Conservation (phyloP, 306 rosid species). For the Cucumis melo region DNA sequence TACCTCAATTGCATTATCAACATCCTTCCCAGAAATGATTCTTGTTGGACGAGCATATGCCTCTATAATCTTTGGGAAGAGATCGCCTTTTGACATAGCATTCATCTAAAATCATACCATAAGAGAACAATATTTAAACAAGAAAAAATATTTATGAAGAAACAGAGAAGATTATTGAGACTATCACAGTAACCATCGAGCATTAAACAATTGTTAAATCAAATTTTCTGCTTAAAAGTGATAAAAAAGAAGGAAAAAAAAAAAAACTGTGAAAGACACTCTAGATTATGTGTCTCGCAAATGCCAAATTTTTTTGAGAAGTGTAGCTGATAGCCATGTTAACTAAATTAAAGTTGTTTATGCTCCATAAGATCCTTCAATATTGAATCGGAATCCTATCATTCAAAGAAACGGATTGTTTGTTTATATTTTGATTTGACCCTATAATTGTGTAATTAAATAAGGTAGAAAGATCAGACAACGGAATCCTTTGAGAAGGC, state of each 20-base stretch:
- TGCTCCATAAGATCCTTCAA: not conserved
- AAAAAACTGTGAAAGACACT: not conserved
- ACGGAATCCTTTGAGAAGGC: not conserved
- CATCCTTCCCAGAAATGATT: constrained; percentile 83
- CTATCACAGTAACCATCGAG: not conserved
- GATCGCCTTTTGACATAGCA: constrained; percentile 47
- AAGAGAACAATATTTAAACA: not conserved
- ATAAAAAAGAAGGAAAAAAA: not conserved
- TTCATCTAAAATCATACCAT: constrained; percentile 49
- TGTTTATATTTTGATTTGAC: not conserved
- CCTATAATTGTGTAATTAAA: not conserved
- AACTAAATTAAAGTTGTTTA: not conserved
- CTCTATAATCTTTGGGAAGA: constrained; percentile 69
- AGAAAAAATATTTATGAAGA: not conserved
- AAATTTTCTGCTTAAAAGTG: not conserved
- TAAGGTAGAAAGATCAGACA: not conserved
- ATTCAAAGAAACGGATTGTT: not conserved
- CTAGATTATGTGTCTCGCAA: not conserved
- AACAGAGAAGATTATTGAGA: not conserved
- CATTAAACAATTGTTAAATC: not conserved
- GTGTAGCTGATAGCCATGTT: not conserved
- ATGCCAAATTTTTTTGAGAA: not conserved
- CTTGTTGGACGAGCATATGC: constrained; percentile 92
- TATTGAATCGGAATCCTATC: not conserved
- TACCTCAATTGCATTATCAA: constrained; percentile 44